These are phyloP conservation scores for Clitocybe nebularis DNA, from an alignment of 1,284 basidiomycete genomes.

Conservation along the genomic window DNA sequence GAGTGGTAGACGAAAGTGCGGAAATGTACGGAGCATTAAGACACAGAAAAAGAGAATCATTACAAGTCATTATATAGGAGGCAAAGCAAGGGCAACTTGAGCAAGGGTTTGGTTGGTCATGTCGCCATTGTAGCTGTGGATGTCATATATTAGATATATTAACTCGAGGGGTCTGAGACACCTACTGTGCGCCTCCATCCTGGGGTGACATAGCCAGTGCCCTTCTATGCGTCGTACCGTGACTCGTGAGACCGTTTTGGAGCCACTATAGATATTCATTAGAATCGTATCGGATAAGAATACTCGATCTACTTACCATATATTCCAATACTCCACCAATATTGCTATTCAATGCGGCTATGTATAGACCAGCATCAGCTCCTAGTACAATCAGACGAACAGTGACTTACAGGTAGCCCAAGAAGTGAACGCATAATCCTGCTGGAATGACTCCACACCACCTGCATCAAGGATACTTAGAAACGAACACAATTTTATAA, in stretches of 20 bases:
- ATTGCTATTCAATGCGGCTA: not conserved
- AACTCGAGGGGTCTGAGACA: not conserved
- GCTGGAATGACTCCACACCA: constrained; percentile 17
- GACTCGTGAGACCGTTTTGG: not conserved
- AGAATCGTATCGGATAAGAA: not conserved
- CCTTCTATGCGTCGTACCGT: not conserved
- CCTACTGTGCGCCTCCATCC: not conserved
- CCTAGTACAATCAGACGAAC: not conserved
- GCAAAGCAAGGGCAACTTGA: too few relatives aligned
- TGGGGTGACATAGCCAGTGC: not conserved
- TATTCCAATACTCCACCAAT: constrained; percentile 1
- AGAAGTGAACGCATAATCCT: constrained; percentile 15
- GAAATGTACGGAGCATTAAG: too few relatives aligned
- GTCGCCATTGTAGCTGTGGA: too few relatives aligned
- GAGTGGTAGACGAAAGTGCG: too few relatives aligned
- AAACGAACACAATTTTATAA: too few relatives aligned
- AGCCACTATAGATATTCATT: not conserved
- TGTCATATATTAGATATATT: not conserved
- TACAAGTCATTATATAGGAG: too few relatives aligned
- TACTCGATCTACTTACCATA: not conserved
- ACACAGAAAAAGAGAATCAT: too few relatives aligned
- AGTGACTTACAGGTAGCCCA: constrained; percentile 14
- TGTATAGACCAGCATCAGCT: too few relatives aligned
- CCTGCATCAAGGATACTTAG: constrained; percentile 9
- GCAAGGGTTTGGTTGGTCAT: too few relatives aligned